Evolutionary conservation across 371 early-diverging fungal species (phyloP), one percentile per base, ranked within the genome.

Genomic region (Conidiobolus incongruus): DNA sequence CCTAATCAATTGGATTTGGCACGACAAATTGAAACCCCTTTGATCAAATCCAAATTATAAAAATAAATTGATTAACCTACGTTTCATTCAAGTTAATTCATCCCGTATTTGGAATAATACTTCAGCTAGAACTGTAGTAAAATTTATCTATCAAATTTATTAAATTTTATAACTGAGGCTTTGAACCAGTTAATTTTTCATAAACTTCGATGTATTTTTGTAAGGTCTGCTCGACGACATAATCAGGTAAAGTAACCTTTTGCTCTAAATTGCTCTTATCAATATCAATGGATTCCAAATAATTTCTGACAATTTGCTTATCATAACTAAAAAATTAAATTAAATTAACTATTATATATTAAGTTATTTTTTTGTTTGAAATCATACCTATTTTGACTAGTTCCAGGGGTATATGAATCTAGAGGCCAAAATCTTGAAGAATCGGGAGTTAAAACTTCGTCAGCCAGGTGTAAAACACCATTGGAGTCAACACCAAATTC

Each of bases 371-470:
- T n/a, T n/a, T n/a, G n/a, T n/a, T n/a, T n/a, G n/a, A n/a, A n/a
- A n/a, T n/a, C n/a, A n/a, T 49, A 76, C 74, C 76, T 89, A 30
- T 87, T 78, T 58, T 94, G 97, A 11, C 66, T 52, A 46, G 65
- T 54, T 11, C 94, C 97, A 16, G 75, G 66, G 47, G 68, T 65
- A 58, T 91, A 94, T 34, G 61, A 51, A 35, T 63, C 61, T 24
- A 76, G 74, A 12, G 88, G 88, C 97, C 97, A 96, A 70, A 93
- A 96, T 16, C 97, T 67, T 24, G 92, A 92, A 35, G 95, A 96
- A 48, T 96, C 97, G 32, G 94, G 96, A 1, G 97, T 96, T 51
- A 96, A 68, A 16, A 87, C 93, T 60, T 96, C 97, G 54, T 96
- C 97, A 15, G 85, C 78, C 48, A 96, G 58, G 46, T 79, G 72